These are phyloP conservation scores for Vigna angularis DNA, from an alignment of 306 rosid genomes.

Conservation along the genomic window DNA sequence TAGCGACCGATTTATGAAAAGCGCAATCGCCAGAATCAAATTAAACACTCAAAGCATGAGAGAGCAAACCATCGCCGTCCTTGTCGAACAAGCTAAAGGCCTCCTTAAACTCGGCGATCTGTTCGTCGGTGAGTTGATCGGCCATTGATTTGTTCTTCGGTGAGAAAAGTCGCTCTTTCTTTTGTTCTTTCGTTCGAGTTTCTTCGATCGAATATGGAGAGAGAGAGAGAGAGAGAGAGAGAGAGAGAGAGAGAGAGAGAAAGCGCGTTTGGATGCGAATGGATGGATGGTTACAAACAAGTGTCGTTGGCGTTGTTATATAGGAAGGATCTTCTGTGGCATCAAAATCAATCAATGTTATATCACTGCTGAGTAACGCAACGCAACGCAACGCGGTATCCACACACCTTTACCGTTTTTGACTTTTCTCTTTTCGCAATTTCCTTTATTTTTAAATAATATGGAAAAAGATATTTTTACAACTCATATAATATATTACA, in stretches of 20 bases:
- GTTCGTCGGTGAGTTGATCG: constrained; percentile 78
- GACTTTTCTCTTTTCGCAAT: not conserved
- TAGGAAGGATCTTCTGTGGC: not conserved
- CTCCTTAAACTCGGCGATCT: constrained; percentile 86
- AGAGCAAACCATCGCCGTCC: constrained; percentile 72
- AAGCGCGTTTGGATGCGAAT: constrained; percentile 16
- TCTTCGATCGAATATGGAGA: not conserved
- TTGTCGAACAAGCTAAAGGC: constrained; percentile 79
- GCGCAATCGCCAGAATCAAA: not conserved
- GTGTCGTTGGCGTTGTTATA: constrained; percentile 27
- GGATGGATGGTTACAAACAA: not conserved
- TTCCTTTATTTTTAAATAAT: not conserved
- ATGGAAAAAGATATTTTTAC: too few relatives aligned
- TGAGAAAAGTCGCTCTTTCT: constrained; percentile 17
- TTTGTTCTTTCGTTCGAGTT: not conserved
- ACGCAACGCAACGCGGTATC: constrained; percentile 34
- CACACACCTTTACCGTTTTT: constrained; percentile 36
- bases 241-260: not conserved
- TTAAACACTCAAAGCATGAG: not conserved
- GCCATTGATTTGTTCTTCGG: constrained; percentile 52
- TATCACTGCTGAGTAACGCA: constrained; percentile 15
- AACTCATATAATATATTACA: too few relatives aligned
- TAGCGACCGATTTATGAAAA: constrained; percentile 37
- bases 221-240: constrained; percentile 11
- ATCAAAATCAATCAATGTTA: constrained; percentile 15